Evolutionary conservation across 2,329 filamentous ascomycete species (phyloP), one percentile per base, ranked within the genome.

Genomic region (Septoria linicola): DNA sequence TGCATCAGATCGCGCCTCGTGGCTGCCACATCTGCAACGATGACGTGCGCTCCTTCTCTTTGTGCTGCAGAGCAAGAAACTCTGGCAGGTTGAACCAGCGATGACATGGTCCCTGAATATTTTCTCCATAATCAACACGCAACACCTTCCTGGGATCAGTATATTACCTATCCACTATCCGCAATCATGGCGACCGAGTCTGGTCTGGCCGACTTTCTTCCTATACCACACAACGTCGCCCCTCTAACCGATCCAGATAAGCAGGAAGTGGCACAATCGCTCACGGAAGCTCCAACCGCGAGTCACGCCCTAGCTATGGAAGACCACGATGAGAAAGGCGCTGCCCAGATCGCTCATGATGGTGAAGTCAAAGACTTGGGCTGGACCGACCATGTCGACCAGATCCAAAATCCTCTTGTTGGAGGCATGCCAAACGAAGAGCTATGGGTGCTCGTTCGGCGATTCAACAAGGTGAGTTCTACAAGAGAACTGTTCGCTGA

Each of bases 371-470:
- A 77, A 40, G 77, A 88, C 60, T 66, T 88, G 14, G 85, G 85
- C n/a, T 88, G 85, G 85, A 81, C 85, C 55, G 77, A 84, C 52
- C 72, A 76, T 23, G 75, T 80, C 45, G 70, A 78, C 21, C 64
- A 75, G n/a, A 78, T 86, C 27, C 70, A 79, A 0, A 72, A 71
- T 21, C 83, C 81, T 0, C 72, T 90, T 8, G 81, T 89, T 0
- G 82, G 83, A 1, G 84, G 85, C 0, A 66, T 90, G 52, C 74
- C 76, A 10, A 90, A 90, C 56, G 85, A 90, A 32, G 83, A 89
- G 55, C 69, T 89, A 0, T 90, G 86, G 84, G 72, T 87, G 41
- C 71, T 90, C 14, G 72, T 88, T 23, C 76, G 87, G 19, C 77
- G 87, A 1, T 90, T 91, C 67, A 84, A 91, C 66, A 89, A 89